Percentiles rank a stretch among this genome's conserved stretches.
Evolutionary conservation across 2,329 filamentous ascomycete species (phyloP).

Genomic region (Cordyceps tenuipes): DNA sequence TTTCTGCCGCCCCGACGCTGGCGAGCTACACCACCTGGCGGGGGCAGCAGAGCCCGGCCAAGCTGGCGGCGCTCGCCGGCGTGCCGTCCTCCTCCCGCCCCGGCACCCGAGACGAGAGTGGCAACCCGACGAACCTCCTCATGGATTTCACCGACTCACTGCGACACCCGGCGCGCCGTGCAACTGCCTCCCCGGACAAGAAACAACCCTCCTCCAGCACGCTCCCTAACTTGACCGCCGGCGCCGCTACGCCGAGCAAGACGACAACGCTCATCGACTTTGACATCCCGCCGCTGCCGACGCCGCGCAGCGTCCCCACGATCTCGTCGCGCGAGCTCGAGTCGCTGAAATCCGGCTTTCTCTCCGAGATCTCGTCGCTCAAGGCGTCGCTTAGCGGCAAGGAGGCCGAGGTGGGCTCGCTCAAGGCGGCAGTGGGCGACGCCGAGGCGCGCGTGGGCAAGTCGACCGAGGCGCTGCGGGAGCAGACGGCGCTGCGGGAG

Average conservation of each 20-base stretch:
- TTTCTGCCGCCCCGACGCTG: constrained; percentile 83
- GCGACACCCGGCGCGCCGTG: constrained; percentile 31
- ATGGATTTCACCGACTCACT: constrained; percentile 80
- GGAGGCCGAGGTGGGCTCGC: constrained; percentile 79
- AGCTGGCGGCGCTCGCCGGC: constrained; percentile 35
- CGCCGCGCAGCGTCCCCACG: constrained; percentile 81
- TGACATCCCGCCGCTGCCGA: constrained; percentile 88
- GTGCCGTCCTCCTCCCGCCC: constrained; percentile 28
- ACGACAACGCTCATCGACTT: constrained; percentile 63
- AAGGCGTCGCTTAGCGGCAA: constrained; percentile 87
- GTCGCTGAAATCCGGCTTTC: constrained; percentile 79
- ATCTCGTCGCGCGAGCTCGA: constrained; percentile 90
- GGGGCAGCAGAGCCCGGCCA: constrained; percentile 47
- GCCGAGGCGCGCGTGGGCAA: constrained; percentile 88
- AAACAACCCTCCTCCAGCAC: constrained; percentile 26
- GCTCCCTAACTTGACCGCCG: constrained; percentile 17
- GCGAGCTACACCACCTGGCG: constrained; percentile 71
- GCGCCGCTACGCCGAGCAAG: constrained; percentile 38
- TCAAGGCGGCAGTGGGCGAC: constrained; percentile 81
- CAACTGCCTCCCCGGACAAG: constrained; percentile 35
- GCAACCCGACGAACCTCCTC: constrained; percentile 67
- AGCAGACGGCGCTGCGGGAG: constrained; percentile 64
- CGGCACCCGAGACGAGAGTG: constrained; percentile 32
- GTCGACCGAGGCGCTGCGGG: constrained; percentile 72
- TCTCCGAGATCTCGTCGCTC: constrained; percentile 90